These are phyloP conservation scores for Tricholoma hemisulphureum DNA, from an alignment of 768 basidiomycete genomes.

Conservation along the genomic window DNA sequence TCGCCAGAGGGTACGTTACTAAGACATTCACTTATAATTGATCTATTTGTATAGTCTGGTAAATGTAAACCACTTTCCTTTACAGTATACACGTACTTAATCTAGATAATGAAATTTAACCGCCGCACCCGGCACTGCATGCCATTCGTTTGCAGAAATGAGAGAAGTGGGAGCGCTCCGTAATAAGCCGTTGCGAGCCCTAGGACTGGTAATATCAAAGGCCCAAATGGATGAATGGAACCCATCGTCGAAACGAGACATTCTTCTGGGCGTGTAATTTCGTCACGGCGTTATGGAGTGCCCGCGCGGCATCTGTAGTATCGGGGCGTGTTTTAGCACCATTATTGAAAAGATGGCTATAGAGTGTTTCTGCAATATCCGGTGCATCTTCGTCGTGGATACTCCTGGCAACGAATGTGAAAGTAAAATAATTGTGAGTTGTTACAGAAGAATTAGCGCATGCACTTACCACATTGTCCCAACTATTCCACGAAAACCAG, in stretches of 20 bases:
- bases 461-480: constrained; percentile 41
- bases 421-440: not conserved
- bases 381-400: constrained; percentile 34
- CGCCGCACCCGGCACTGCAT: too few relatives aligned
- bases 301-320: not conserved
- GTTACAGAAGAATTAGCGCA: constrained; percentile 20
- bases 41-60: too few relatives aligned
- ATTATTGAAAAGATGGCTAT: too few relatives aligned
- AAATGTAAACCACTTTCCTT: too few relatives aligned
- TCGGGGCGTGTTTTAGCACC: too few relatives aligned
- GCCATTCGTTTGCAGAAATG: too few relatives aligned
- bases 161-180: too few relatives aligned
- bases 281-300: not conserved
- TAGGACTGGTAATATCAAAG: too few relatives aligned
- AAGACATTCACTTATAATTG: not conserved
- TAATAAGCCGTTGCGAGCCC: too few relatives aligned
- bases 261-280: not conserved
- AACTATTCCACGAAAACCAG: constrained; percentile 24
- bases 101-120: too few relatives aligned
- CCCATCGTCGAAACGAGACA: not conserved
- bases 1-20: not conserved
- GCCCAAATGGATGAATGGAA: not conserved
- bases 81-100: too few relatives aligned
- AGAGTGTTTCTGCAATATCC: constrained; percentile 17
- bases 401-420: not conserved